Percentiles rank a stretch among this genome's conserved stretches.
phyloP scores from a whole-genome alignment of 345 rosid species.

The Salix dunnii region DNA sequence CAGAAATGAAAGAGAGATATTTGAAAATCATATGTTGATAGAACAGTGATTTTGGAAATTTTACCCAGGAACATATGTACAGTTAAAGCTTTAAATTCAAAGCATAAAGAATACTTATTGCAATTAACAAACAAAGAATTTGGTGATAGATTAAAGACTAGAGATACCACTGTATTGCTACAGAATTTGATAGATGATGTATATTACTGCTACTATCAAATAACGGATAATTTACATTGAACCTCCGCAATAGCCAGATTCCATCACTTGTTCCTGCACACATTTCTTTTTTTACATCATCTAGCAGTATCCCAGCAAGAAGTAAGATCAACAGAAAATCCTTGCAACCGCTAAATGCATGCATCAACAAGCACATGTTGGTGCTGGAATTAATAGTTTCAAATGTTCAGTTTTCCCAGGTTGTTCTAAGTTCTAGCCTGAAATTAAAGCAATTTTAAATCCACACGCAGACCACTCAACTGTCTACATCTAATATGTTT shows the following conservation, averaged over 20 bases:
- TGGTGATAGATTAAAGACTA: not conserved
- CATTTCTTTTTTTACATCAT: not conserved
- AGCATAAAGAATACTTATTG: not conserved
- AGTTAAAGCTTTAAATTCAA: not conserved
- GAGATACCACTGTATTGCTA: not conserved
- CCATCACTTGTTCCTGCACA: not conserved
- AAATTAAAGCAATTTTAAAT: not conserved
- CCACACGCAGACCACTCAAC: not conserved
- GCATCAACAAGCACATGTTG: not conserved
- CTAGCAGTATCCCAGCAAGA: not conserved
- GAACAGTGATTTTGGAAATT: not conserved
- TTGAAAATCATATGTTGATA: not conserved
- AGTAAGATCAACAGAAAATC: not conserved
- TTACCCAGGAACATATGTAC: not conserved
- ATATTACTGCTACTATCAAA: not conserved
- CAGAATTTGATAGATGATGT: not conserved
- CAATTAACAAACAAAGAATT: not conserved
- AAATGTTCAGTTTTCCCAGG: not conserved
- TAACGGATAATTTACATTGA: not conserved
- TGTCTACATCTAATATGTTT: not conserved
- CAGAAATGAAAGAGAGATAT: not conserved
- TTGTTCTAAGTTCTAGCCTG: not conserved
- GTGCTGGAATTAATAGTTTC: not conserved
- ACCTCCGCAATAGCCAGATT: not conserved
- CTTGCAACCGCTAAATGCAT: not conserved